Evolutionary conservation across 2,329 filamentous ascomycete genomes (phyloP).

Genomic region (Beauveria australis): DNA sequence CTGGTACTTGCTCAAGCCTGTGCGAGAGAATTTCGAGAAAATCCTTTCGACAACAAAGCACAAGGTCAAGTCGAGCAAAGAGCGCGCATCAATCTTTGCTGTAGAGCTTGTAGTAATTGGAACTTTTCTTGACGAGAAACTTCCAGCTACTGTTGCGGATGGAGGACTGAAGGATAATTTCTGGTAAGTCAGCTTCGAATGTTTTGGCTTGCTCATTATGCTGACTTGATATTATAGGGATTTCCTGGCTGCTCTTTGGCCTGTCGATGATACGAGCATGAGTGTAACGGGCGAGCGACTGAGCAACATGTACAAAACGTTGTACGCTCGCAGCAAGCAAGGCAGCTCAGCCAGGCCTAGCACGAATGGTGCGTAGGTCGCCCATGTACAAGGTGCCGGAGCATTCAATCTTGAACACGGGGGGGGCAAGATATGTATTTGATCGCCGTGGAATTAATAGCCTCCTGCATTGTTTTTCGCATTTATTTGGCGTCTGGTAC

Average conservation of each 20-base stretch:
- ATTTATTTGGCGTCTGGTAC: slow-evolving; percentile 16
- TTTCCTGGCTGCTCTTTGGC: slow-evolving; percentile 37
- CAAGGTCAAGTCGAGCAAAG: slow-evolving; percentile 53
- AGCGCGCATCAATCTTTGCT: slow-evolving; percentile 54
- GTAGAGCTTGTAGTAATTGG: slow-evolving; percentile 54
- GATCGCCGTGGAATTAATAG: slow-evolving; percentile 11
- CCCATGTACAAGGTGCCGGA: not conserved
- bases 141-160: slow-evolving; percentile 33
- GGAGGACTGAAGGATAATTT: slow-evolving; percentile 39
- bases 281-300: slow-evolving; percentile 35
- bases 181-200: slow-evolving; percentile 33
- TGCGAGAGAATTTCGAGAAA: slow-evolving; percentile 50
- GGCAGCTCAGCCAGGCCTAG: slow-evolving; percentile 21
- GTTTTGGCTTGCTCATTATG: not conserved
- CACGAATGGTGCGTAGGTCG: slow-evolving; percentile 24
- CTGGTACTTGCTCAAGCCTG: slow-evolving; percentile 46
- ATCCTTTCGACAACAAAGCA: slow-evolving; percentile 55
- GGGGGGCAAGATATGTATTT: slow-evolving; percentile 9
- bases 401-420: slow-evolving; percentile 1
- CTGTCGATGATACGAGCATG: slow-evolving; percentile 36
- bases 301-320: slow-evolving; percentile 36
- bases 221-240: slow-evolving; percentile 25
- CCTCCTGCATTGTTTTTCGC: slow-evolving; percentile 13
- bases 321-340: slow-evolving; percentile 27
- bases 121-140: slow-evolving; percentile 46